These are phyloP conservation scores for Tolypocladium tundrense DNA, from an alignment of 2,329 filamentous ascomycete genomes.

Conservation along the genomic window DNA sequence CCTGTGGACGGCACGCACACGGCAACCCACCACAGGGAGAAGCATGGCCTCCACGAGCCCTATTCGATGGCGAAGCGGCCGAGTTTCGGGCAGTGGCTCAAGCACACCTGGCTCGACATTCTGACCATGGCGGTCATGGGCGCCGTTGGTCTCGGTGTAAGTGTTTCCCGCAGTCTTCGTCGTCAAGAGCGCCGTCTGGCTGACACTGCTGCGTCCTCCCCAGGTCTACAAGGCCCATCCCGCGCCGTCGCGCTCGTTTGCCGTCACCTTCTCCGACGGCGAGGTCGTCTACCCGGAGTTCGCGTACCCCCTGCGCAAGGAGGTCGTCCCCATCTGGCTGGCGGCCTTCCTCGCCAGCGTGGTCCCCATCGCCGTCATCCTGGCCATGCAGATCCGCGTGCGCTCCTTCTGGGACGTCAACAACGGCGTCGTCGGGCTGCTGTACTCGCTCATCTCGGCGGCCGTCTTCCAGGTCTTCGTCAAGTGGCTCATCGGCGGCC, in stretches of 20 bases:
- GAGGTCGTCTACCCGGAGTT: conserved; percentile 62
- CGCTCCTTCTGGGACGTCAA: conserved; percentile 61
- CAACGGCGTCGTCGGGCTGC: conserved; percentile 58
- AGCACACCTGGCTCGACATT: conserved; percentile 56
- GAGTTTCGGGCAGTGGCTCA: conserved; percentile 60
- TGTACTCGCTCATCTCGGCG: conserved; percentile 59
- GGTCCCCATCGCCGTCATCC: conserved; percentile 54
- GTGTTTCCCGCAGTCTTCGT: conserved; percentile 8
- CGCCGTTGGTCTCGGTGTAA: conserved; percentile 55
- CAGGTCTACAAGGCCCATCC: conserved; percentile 51
- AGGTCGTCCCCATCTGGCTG: conserved; percentile 62
- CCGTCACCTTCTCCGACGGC: conserved; percentile 54
- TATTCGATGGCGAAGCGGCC: conserved; percentile 41
- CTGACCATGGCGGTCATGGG: conserved; percentile 58
- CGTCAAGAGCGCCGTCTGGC: no score
- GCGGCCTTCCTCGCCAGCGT: conserved; percentile 56
- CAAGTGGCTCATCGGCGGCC: conserved; percentile 65
- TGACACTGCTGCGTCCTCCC: no score
- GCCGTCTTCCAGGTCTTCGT: conserved; percentile 70
- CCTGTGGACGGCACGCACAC: not conserved
- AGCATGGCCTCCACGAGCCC: conserved; percentile 4
- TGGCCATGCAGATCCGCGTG: conserved; percentile 57
- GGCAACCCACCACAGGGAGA: not conserved
- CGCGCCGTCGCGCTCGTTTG: conserved; percentile 47
- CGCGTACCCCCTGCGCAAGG: conserved; percentile 58